These are phyloP conservation scores for Tolypocladium ophioglossoides DNA, from an alignment of 2,329 filamentous ascomycete species.

Conservation along the genomic window DNA sequence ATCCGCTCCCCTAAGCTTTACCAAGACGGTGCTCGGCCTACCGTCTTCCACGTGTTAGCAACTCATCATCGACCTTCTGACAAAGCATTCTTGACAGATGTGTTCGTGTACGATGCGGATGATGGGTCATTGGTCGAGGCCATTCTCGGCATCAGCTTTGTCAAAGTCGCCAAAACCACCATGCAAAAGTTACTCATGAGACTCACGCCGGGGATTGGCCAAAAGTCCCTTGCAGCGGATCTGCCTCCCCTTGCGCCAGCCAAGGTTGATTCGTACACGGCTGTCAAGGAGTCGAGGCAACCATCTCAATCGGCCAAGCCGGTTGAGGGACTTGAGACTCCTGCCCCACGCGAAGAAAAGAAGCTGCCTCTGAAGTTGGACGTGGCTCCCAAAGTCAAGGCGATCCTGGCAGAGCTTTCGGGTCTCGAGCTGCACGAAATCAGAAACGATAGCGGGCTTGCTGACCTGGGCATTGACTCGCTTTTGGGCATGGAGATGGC, in stretches of 20 bases:
- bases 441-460: background rate
- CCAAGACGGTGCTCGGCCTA: background rate
- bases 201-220: background rate
- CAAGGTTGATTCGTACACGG: no score
- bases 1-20: background rate
- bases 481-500: slow-evolving; percentile 2
- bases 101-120: background rate
- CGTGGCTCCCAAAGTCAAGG: background rate
- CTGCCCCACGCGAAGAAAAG: background rate
- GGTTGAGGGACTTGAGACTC: background rate
- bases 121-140: background rate
- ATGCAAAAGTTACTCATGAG: background rate
- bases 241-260: background rate
- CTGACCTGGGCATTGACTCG: slow-evolving; percentile 2
- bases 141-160: background rate
- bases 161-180: background rate
- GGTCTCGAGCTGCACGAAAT: background rate
- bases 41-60: background rate
- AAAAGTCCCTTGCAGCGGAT: background rate
- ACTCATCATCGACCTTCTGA: background rate
- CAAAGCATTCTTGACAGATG: background rate
- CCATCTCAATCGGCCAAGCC: background rate
- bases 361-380: background rate
- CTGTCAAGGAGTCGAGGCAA: background rate
- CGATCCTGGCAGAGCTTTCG: background rate